Evolutionary conservation across 2,329 filamentous ascomycete genomes (phyloP).

Genomic region (Colletotrichum acutatum): DNA sequence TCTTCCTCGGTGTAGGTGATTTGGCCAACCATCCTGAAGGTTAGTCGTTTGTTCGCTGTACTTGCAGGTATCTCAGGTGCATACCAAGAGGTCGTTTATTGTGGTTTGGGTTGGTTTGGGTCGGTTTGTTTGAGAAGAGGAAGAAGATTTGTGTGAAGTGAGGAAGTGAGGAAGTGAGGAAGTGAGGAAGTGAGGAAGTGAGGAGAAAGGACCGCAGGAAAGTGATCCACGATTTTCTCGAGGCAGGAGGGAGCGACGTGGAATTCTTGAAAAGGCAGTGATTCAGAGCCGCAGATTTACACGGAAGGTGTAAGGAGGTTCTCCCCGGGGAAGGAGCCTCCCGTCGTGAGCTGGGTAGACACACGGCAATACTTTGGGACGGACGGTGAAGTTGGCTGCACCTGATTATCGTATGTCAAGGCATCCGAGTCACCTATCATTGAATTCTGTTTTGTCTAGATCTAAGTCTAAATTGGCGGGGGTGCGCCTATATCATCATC

Average conservation of each 20-base stretch:
- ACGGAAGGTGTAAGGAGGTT: background rate
- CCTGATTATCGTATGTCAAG: background rate
- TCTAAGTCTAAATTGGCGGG: background rate
- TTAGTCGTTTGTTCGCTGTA: background rate
- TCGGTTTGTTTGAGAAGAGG: background rate
- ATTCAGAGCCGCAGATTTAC: background rate
- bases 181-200: too few relatives aligned
- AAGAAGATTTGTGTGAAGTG: background rate
- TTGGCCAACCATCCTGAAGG: slow-evolving; percentile 45
- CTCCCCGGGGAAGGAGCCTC: background rate
- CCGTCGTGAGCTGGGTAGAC: background rate
- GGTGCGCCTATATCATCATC: background rate
- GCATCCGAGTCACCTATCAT: background rate
- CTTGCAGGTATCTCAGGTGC: background rate
- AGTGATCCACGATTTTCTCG: background rate
- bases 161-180: too few relatives aligned
- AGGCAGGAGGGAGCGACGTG: background rate
- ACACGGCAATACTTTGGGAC: background rate
- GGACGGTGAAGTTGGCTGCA: background rate
- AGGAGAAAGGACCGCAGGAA: too few relatives aligned
- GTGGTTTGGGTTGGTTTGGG: background rate
- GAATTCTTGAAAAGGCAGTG: background rate
- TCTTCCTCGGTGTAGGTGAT: slow-evolving; percentile 47
- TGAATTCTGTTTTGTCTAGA: background rate
- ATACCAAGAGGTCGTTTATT: background rate